phyloP scores from a whole-genome alignment of 306 rosid genomes.

The Cucurbita argyrosperma region DNA sequence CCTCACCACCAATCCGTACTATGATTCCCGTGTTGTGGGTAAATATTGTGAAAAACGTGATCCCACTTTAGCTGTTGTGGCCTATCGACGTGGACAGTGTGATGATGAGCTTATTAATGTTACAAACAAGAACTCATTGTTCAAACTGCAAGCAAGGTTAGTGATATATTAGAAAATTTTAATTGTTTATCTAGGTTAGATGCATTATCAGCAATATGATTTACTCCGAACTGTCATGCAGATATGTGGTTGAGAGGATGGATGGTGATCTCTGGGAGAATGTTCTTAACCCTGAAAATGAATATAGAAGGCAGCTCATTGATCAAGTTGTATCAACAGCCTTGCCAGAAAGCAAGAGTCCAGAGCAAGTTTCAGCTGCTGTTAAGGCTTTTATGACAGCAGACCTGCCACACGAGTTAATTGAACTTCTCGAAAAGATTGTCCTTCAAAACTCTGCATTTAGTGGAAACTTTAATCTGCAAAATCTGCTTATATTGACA shows the following conservation, averaged over 20 bases:
- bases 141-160: conserved; percentile 98
- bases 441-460: conserved; percentile 99
- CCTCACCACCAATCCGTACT: conserved; percentile 96
- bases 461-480: conserved; percentile 96
- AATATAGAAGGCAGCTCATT: conserved; percentile 81
- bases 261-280: conserved; percentile 93
- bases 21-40: conserved; percentile 98
- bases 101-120: conserved; percentile 95
- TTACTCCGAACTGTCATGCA: conserved; percentile 23
- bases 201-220: not conserved
- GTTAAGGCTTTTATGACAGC: conserved; percentile 99
- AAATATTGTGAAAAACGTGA: conserved; percentile 99
- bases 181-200: not conserved
- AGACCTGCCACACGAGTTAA: conserved; percentile 91
- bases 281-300: conserved; percentile 82
- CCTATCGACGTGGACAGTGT: conserved; percentile 92
- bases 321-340: conserved; percentile 99
- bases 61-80: conserved; percentile 96
- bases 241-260: conserved; percentile 99
- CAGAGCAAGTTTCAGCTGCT: conserved; percentile 98
- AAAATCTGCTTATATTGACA: conserved; percentile 86
- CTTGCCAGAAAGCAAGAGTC: conserved; percentile 99
- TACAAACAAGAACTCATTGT: conserved; percentile 86
- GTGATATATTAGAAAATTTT: conserved; percentile 14
- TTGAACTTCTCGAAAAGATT: conserved; percentile 98